These are phyloP conservation scores for Xerocomellus chrysenteron DNA, from an alignment of 768 basidiomycete genomes.

Conservation along the genomic window DNA sequence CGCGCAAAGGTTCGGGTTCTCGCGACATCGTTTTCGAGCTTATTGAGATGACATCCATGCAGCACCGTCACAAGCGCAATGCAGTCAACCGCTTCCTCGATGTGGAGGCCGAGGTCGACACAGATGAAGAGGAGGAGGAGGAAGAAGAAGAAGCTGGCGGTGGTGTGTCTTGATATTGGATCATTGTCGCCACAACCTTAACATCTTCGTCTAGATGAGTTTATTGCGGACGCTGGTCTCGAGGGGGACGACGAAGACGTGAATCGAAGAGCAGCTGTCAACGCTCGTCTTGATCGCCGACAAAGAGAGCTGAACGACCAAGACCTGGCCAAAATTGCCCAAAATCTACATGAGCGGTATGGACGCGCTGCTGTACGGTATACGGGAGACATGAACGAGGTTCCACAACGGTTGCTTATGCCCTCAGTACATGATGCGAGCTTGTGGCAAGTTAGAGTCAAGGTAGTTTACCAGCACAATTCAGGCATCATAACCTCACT, in stretches of 20 bases:
- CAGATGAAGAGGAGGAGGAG: conserved; percentile 95
- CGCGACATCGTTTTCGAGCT: not conserved
- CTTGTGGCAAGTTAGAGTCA: conserved; percentile 93
- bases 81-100: conserved; percentile 85
- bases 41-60: conserved; percentile 5
- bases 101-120: conserved; percentile 93
- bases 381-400: conserved; percentile 88
- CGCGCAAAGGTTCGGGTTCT: conserved; percentile 53
- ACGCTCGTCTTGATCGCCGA: conserved; percentile 69
- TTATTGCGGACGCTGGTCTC: conserved; percentile 59
- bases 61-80: conserved; percentile 67
- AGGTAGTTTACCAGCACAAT: conserved; percentile 48
- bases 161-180: conserved; percentile 34
- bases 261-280: conserved; percentile 50
- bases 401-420: conserved; percentile 93
- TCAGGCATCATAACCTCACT: not conserved
- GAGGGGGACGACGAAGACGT: conserved; percentile 67
- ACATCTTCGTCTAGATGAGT: conserved; percentile 50
- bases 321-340: conserved; percentile 83
- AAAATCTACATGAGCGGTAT: conserved; percentile 77
- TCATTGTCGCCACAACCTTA: conserved; percentile 2
- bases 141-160: conserved; percentile 74
- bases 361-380: conserved; percentile 68
- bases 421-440: conserved; percentile 95
- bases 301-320: conserved; percentile 73